A percentile compares a stretch with the other conserved stretches of the same genome.
These are phyloP conservation scores for Candida jianshihensis DNA, from an alignment of 805 yeast species.

Conservation along the genomic window DNA sequence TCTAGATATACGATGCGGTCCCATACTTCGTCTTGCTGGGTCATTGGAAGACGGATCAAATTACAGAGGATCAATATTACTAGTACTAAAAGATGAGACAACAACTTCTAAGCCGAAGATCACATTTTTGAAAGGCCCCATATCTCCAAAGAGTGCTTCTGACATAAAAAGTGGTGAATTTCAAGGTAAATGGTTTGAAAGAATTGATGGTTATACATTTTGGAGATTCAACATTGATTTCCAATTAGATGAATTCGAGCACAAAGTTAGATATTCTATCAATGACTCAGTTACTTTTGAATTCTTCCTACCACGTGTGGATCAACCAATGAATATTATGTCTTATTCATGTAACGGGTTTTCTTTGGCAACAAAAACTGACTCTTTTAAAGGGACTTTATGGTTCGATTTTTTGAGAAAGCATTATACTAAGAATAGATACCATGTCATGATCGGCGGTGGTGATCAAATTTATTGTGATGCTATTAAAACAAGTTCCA, in stretches of 20 bases:
- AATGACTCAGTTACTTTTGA: slow-evolving; percentile 45
- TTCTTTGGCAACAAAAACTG: slow-evolving; percentile 64
- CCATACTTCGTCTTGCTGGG: slow-evolving; percentile 62
- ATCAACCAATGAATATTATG: slow-evolving; percentile 71
- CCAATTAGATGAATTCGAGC: slow-evolving; percentile 42
- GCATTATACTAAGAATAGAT: slow-evolving; percentile 51
- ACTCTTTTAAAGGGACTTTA: slow-evolving; percentile 60
- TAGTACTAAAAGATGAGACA: slow-evolving; percentile 41
- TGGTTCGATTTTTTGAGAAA: slow-evolving; percentile 80
- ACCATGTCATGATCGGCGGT: slow-evolving; percentile 95
- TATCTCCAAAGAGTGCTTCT: slow-evolving; percentile 8
- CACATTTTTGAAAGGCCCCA: slow-evolving; percentile 23
- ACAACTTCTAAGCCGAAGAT: slow-evolving; percentile 30
- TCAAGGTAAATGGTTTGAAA: slow-evolving; percentile 37
- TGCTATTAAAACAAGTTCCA: slow-evolving; percentile 55
- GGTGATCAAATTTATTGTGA: slow-evolving; percentile 96
- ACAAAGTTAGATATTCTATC: slow-evolving; percentile 55
- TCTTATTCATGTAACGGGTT: slow-evolving; percentile 91
- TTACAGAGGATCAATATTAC: slow-evolving; percentile 63
- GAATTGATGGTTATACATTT: slow-evolving; percentile 44
- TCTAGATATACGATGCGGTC: slow-evolving; percentile 62
- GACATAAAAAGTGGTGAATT: slow-evolving; percentile 35
- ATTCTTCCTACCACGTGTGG: slow-evolving; percentile 60
- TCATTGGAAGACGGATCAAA: slow-evolving; percentile 45
- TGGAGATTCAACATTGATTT: slow-evolving; percentile 60